Evolutionary conservation across 768 basidiomycete species (phyloP), one percentile per base, ranked within the genome.

Genomic region (Auricularia heimuer): DNA sequence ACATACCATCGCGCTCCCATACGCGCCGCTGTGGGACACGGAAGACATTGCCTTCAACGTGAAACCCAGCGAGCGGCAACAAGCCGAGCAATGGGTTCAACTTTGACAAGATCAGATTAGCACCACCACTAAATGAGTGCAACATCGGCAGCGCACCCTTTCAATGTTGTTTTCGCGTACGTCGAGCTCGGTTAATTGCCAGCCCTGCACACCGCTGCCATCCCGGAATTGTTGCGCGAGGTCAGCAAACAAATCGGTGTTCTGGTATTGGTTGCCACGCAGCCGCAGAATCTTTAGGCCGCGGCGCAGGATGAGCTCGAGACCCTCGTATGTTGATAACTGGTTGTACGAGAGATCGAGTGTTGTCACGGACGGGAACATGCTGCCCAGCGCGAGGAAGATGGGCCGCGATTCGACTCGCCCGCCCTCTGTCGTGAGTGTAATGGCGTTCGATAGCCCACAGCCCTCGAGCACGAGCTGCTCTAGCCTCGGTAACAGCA

Each of bases 111-210:
- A 18, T 12, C 47, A 18, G 1, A 18, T 16, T 6, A 51, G 47
- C 18, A 21, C 16, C 8, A 10, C 18, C 14, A 21, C 47, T 45
- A 2, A 45, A 11, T 45, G 47, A 8, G 10, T 3, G 21, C 11
- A 18, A 8, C 60, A 93, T 74, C 71, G 85, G 6, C 88, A 75
- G 0, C 85, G 85, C 37, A 93, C 73, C 73, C 82, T 86, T 4
- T 80, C 80, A 64, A 94, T 83, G 70, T 90, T 88, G 68, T 93
- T 93, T 70, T 94, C 90, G 68, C 92, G 76, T 70, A 94, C 67
- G 75, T 94, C 92, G 35, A 94, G 73, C 71, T 93, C 91, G 70
- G 93, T 90, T 54, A 93, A 77, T 70, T 83, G 86, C 89, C 90
- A 93, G 64, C 77, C 81, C 0, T 83, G 78, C 1, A 86, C 80